Conservation (phyloP, 2,329 filamentous ascomycete species). For the Cordyceps cicadae region DNA sequence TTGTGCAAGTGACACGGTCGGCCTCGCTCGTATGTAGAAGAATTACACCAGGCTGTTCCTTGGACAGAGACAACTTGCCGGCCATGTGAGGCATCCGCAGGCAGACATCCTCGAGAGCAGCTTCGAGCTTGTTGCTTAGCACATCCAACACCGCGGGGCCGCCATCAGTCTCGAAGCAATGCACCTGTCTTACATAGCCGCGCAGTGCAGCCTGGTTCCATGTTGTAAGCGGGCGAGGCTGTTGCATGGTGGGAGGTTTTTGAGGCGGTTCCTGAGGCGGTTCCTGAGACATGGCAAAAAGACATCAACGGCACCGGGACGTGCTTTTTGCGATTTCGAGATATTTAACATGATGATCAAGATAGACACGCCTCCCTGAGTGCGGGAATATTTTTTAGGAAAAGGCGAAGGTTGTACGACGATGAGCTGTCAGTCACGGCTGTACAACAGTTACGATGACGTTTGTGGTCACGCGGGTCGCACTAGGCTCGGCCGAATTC, state of each 20-base stretch:
- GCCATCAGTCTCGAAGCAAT: constrained; percentile 13
- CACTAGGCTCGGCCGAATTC: constrained; percentile 3
- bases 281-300: background rate
- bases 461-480: constrained; percentile 11
- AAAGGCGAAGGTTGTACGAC: background rate
- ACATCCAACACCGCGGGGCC: background rate
- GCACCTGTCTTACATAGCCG: constrained; percentile 15
- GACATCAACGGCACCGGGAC: background rate
- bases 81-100: constrained; percentile 8
- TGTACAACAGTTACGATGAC: constrained; percentile 4
- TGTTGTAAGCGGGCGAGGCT: constrained; percentile 5
- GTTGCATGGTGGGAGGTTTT: background rate
- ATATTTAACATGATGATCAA: background rate
- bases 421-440: background rate
- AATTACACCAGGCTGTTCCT: background rate
- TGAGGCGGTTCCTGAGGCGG: too few relatives aligned
- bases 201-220: constrained; percentile 16
- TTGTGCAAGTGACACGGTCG: background rate
- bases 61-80: constrained; percentile 1
- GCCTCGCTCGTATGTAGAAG: background rate
- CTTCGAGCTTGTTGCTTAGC: constrained; percentile 6
- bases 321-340: background rate
- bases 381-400: background rate
- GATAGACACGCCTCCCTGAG: background rate
- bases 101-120: constrained; percentile 2